These are phyloP conservation scores for Aegilops speltoides DNA, from an alignment of 176 grass and related monocot genomes.

Conservation along the genomic window DNA sequence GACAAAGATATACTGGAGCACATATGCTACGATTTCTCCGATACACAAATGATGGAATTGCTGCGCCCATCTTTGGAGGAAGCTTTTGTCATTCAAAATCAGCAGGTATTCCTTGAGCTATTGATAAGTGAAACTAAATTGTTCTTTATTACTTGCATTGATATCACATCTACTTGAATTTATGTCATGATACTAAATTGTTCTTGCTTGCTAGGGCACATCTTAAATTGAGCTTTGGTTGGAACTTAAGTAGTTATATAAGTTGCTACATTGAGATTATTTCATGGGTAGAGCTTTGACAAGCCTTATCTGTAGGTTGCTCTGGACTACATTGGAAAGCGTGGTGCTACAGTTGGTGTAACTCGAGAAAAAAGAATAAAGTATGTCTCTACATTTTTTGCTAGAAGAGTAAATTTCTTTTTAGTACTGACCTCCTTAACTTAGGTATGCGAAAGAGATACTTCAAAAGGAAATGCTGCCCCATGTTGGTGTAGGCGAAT, in stretches of 20 bases:
- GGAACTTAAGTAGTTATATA: neutral
- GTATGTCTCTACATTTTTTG: slow-evolving; percentile 38
- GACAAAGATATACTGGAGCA: slow-evolving; percentile 99
- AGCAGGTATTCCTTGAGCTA: slow-evolving; percentile 62
- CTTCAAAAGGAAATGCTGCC: slow-evolving; percentile 99
- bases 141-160: neutral
- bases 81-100: slow-evolving; percentile 99
- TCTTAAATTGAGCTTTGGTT: neutral
- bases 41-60: slow-evolving; percentile 99
- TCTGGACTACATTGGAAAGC: slow-evolving; percentile 97
- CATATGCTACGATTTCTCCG: slow-evolving; percentile 96
- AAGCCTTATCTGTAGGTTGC: slow-evolving; percentile 62
- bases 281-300: slow-evolving; percentile 18
- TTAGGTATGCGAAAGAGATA: slow-evolving; percentile 95
- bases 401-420: neutral
- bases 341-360: slow-evolving; percentile 94
- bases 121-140: neutral
- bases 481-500: slow-evolving; percentile 96
- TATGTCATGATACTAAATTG: slow-evolving; percentile 11
- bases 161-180: neutral
- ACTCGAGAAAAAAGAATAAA: slow-evolving; percentile 95
- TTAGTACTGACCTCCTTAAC: neutral
- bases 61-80: slow-evolving; percentile 90
- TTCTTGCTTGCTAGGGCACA: neutral
- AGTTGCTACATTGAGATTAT: neutral